Base-by-base conservation (phyloP, 345 rosid species). In the Eucalyptus cladocalyx region DNA sequence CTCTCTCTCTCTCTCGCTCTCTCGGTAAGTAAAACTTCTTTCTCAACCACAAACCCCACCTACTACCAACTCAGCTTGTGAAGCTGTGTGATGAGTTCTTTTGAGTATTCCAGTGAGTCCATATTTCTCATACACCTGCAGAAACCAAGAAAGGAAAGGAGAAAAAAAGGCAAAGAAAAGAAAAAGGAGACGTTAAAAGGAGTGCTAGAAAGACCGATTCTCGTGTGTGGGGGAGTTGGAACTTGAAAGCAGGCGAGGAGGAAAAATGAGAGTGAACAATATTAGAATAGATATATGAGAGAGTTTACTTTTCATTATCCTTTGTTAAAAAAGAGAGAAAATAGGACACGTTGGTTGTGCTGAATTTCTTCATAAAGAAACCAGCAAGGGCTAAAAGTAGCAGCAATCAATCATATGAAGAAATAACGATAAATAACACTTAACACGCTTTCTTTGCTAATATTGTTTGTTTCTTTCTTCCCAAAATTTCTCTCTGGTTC, bases 21-120 rank as follows among this genome's bases (percentile, higher is more conserved):
- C 89, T 89, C 88, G 91, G 85, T 76, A 92, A 91, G 94, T 87
- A 91, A 92, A 92, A 89, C 92, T 91, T 92, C 92, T 91, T 93
- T 93, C 95, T 93, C 95, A 92, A 92, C 94, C 93, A 91, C 93
- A 93, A 91, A 32, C 93, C 88, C 91, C 86, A 91, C 95, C 94
- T 87, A 94, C 93, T 88, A 89, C 91, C 92, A 88, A 88, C 91
- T 83, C 92, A 87, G 86, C 90, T 80, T 87, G 72, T 76, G 89
- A 89, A 87, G 92, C 87, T 87, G 90, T 88, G 90, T 88, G 86
- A 93, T 90, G 60, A 91, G 88, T 49, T 62, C 90, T 89, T 11
- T 40, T 11, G 47, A 40, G 85, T 76, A 76, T 40, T 40, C 85
- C 85, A 89, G 50, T 56, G 50, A 50, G 88, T 45, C 80, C 76